Evolutionary conservation across 192 early-diverging fungal genomes (phyloP), one percentile per base, ranked within the genome.

Genomic region (Paraglomus brasilianum): DNA sequence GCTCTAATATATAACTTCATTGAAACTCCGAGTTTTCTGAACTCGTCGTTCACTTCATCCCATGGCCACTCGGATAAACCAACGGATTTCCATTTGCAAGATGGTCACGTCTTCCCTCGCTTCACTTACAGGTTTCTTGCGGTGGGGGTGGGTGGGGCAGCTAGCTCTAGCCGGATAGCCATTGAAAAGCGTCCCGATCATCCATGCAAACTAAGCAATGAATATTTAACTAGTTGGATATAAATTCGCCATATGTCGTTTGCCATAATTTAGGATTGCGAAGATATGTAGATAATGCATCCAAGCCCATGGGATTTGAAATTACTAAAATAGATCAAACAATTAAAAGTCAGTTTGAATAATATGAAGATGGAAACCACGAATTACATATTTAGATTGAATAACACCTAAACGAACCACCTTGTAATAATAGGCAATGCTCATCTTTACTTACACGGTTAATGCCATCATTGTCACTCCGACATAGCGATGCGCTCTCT

Each of bases 41-140:
- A 69, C 67, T 17, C 42, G 52, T 43, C 56, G 49, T 69, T 69
- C 4, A 60, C 9, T 1, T 60, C 58, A 22, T 60, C 58, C 58
- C 58, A 60, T 22, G 58, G 40, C 40, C 40, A 60, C 24, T 60
- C 58, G 7, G 58, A 21, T 44, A 60, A 60, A 11, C 17, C 4
- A 42, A 10, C 40, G 21, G 40, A 42, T 5, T 60, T 15, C 1
- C 46, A 8, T 10, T 47, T 10, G 46, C 15, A 15, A 47, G 8
- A 60, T 44, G 10, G 44, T 41, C 14, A 19, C 21, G 21, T 17
- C 44, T 5, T 8, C 5, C 44, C 19, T 60, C 21, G 7, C n/a
- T 60, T 9, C 39, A 42, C 13, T n/a, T n/a, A n/a, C n/a, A n/a
- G n/a, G n/a, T n/a, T n/a, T n/a, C n/a, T n/a, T n/a, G n/a, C n/a